Evolutionary conservation across 768 basidiomycete genomes (phyloP).

Genomic region (Boletus barrowsii): DNA sequence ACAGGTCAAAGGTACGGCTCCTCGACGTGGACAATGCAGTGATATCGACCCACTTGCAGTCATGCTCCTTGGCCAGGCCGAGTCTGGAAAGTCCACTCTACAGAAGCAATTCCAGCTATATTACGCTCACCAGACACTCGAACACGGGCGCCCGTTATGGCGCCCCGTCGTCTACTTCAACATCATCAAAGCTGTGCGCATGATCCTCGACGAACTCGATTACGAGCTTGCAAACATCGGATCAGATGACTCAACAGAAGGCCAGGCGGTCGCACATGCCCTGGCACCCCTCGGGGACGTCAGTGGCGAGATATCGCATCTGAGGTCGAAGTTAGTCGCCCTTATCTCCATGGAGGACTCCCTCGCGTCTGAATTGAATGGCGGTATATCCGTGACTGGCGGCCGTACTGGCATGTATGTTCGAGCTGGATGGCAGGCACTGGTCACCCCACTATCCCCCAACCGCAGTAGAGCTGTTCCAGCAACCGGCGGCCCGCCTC

Average conservation of each 20-base stretch:
- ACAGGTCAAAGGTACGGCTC: constrained; percentile 51
- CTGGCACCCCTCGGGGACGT: constrained; percentile 34
- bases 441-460: constrained; percentile 42
- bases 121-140: constrained; percentile 68
- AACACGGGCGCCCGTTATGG: constrained; percentile 73
- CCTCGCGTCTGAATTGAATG: constrained; percentile 65
- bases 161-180: constrained; percentile 81
- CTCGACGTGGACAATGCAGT: background rate
- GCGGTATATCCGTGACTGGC: constrained; percentile 59
- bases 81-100: constrained; percentile 79
- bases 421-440: constrained; percentile 69
- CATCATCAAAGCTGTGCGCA: constrained; percentile 73
- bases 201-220: constrained; percentile 71
- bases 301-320: constrained; percentile 44
- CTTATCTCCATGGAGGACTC: constrained; percentile 65
- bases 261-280: constrained; percentile 30
- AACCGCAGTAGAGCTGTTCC: constrained; percentile 42
- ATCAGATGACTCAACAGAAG: constrained; percentile 28
- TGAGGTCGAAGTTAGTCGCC: constrained; percentile 58
- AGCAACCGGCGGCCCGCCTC: constrained; percentile 30
- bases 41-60: constrained; percentile 36
- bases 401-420: constrained; percentile 63
- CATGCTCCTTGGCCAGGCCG: constrained; percentile 76
- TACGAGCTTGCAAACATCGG: constrained; percentile 43
- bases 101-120: constrained; percentile 84